Conservation (phyloP, 2,329 filamentous ascomycete species). For the Colletotrichum sp. region DNA sequence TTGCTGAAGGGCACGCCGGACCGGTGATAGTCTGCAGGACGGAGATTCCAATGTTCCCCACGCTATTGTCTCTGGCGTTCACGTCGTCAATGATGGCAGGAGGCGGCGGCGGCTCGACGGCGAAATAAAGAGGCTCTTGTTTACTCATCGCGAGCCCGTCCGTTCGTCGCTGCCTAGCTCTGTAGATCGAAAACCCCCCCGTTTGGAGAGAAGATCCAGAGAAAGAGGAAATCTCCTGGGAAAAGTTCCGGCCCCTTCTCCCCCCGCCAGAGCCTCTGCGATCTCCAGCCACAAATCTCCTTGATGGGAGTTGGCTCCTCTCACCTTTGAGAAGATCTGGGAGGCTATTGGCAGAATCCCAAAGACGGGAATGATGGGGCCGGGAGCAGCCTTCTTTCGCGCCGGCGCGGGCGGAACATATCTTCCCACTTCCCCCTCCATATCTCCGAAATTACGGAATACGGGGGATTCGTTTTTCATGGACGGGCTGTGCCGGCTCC, state of each 20-base stretch:
- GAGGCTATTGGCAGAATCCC: neutral
- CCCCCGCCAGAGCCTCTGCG: neutral
- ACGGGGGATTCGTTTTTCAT: neutral
- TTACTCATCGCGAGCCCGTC: neutral
- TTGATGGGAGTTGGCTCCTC: neutral
- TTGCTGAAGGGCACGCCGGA: neutral
- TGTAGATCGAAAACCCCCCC: neutral
- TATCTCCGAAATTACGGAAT: neutral
- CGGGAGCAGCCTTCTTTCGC: slow-evolving; percentile 3
- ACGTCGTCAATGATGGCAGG: neutral
- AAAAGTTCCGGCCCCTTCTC: neutral
- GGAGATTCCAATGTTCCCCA: neutral
- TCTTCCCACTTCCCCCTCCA: neutral
- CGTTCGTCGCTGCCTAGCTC: neutral
- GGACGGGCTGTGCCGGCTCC: neutral
- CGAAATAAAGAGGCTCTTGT: neutral
- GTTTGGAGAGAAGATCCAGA: neutral
- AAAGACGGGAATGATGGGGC: neutral
- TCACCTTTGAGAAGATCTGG: neutral
- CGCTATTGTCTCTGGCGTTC: neutral
- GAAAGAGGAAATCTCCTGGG: neutral
- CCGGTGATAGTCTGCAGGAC: neutral
- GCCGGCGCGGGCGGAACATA: neutral
- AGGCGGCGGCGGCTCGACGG: too few relatives aligned
- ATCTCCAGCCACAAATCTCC: neutral